Conservation (phyloP, 805 yeast genomes). For the Lachancea sp. region DNA sequence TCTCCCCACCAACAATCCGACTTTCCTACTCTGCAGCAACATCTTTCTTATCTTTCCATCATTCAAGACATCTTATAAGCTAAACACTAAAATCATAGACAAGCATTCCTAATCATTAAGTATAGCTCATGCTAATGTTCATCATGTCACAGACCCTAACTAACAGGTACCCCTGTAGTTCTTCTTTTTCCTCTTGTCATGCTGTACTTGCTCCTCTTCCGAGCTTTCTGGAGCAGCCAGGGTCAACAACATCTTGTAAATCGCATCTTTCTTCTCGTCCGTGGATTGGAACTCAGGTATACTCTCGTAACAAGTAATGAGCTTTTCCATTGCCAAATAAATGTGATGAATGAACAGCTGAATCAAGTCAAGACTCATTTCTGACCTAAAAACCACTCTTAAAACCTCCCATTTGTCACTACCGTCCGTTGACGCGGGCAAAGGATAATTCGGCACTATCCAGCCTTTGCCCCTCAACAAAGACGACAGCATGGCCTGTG, state of each 20-base stretch:
- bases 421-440: slow-evolving; percentile 46
- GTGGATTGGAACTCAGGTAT: slow-evolving; percentile 6
- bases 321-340: slow-evolving; percentile 16
- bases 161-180: slow-evolving; percentile 30
- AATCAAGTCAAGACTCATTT: slow-evolving; percentile 41
- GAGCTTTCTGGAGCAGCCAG: slow-evolving; percentile 22
- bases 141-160: background rate
- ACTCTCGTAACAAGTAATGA: slow-evolving; percentile 16
- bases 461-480: slow-evolving; percentile 74
- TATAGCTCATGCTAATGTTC: too few species aligned
- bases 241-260: slow-evolving; percentile 21
- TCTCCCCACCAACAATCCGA: too few species aligned
- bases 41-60: too few species aligned
- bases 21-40: too few species aligned
- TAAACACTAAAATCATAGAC: too few species aligned
- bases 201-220: slow-evolving; percentile 6
- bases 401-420: slow-evolving; percentile 61
- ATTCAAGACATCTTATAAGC: too few species aligned
- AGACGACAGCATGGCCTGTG: slow-evolving; percentile 69
- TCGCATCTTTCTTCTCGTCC: slow-evolving; percentile 9
- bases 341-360: slow-evolving; percentile 31
- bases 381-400: slow-evolving; percentile 75
- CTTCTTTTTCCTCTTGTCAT: slow-evolving; percentile 13
- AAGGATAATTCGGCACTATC: slow-evolving; percentile 84
- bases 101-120: too few species aligned